Base-by-base conservation (phyloP, 139 green algal genomes). In the Medakamo hakoo region DNA sequence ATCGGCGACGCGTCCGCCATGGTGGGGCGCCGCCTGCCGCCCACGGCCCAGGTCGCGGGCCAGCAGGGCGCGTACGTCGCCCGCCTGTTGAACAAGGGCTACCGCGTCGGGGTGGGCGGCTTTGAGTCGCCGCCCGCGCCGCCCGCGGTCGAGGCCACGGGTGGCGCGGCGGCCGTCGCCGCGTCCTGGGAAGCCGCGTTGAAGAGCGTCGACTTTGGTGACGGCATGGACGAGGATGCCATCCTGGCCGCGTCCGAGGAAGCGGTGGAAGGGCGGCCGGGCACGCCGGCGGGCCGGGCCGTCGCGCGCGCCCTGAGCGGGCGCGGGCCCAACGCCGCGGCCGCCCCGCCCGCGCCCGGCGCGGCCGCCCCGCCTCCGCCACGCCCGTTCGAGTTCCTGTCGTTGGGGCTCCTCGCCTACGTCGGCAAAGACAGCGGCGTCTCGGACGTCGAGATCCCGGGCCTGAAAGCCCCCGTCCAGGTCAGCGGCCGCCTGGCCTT, bases 401-500 rank as follows among this genome's bases (percentile, higher is more conserved):
- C 48, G 20, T 62, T 88, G 64, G 82, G 81, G 48, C 76, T 84
- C 27, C 71, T 88, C 78, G 81, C 80, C 0, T 85, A 82, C 52
- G 32, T 88, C 20, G 78, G 80, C 27, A 73, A 76, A 58, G 63
- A 74, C 61, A 69, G 68, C 58, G 80, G 70, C 19, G 58, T 80
- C 1, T 74, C 71, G 5, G 71, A 84, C 64, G 32, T 75, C 9
- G 69, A 69, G 57, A 64, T 69, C 27, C 4, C 28, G 31, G 14
- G 64, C 25, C 31, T 57, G 4, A 57, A 68, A 58, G 22, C 62
- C 20, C 58, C 30, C 23, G 25, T 85, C 4, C 65, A 78, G 27
- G 48, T 85, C 27, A 68, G 59, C 25, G 81, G 81, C 28, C 30
- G 32, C 28, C 14, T 85, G 2, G 76, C 76, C 3, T 87, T 76